These are phyloP conservation scores for Gossypium lobatum DNA, from an alignment of 441 rosid species.

Conservation along the genomic window DNA sequence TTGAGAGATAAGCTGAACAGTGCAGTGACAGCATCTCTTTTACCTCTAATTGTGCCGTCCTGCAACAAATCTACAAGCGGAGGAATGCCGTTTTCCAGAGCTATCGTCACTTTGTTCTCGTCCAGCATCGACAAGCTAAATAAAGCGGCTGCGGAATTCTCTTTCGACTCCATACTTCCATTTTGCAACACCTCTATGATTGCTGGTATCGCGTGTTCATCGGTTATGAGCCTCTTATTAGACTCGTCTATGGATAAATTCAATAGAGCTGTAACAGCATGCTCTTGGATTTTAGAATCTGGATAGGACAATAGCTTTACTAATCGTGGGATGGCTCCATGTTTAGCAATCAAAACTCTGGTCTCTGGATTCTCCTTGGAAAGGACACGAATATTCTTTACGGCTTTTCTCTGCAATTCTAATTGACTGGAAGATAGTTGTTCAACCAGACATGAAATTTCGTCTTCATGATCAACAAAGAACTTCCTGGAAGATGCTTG, in stretches of 20 bases:
- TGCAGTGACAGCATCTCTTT: slow-evolving; percentile 66
- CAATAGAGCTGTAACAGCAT: slow-evolving; percentile 57
- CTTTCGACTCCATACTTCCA: slow-evolving; percentile 61
- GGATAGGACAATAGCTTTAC: slow-evolving; percentile 55
- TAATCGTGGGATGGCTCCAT: slow-evolving; percentile 42
- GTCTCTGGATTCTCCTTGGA: slow-evolving; percentile 58
- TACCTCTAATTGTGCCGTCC: slow-evolving; percentile 60
- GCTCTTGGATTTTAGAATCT: slow-evolving; percentile 54
- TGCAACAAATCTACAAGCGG: slow-evolving; percentile 49
- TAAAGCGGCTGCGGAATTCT: slow-evolving; percentile 78
- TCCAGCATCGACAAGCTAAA: slow-evolving; percentile 77
- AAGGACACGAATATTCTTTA: slow-evolving; percentile 49
- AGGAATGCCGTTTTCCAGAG: slow-evolving; percentile 46
- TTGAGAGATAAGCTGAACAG: slow-evolving; percentile 57
- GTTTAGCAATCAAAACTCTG: slow-evolving; percentile 43
- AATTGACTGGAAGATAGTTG: slow-evolving; percentile 44
- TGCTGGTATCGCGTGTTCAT: slow-evolving; percentile 51
- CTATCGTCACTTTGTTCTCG: slow-evolving; percentile 60
- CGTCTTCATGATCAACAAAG: slow-evolving; percentile 27
- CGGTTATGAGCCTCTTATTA: slow-evolving; percentile 49
- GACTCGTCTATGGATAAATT: slow-evolving; percentile 57
- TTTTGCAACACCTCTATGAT: slow-evolving; percentile 50
- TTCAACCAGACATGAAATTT: slow-evolving; percentile 35
- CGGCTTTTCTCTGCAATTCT: slow-evolving; percentile 44
- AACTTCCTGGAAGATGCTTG: slow-evolving; percentile 5